These are phyloP conservation scores for Sugiyamaella marilandica DNA, from an alignment of 805 yeast species.

Conservation along the genomic window DNA sequence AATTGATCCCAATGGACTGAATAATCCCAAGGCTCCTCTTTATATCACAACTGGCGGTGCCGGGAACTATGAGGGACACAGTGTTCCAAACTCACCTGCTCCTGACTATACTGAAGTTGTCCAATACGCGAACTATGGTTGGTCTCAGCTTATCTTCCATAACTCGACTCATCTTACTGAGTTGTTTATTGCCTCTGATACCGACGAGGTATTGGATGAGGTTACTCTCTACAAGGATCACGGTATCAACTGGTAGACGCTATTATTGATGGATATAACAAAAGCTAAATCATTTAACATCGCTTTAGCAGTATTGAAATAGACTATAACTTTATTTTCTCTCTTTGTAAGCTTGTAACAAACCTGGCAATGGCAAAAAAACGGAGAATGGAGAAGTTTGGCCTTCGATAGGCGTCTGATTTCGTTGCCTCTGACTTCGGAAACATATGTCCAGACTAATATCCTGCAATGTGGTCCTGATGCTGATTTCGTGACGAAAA, in stretches of 20 bases:
- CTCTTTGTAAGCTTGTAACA: too few relatives aligned
- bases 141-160: conserved; percentile 28
- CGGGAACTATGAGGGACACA: conserved; percentile 29
- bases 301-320: too few relatives aligned
- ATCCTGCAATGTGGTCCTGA: too few relatives aligned
- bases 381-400: too few relatives aligned
- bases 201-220: conserved; percentile 23
- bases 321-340: too few relatives aligned
- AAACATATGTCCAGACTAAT: too few relatives aligned
- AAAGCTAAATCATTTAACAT: background rate
- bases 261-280: too few relatives aligned
- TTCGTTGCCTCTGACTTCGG: too few relatives aligned
- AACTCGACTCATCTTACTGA: conserved; percentile 30
- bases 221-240: conserved; percentile 28
- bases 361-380: too few relatives aligned
- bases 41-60: conserved; percentile 30
- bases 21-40: conserved; percentile 30
- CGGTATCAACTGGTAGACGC: conserved; percentile 6
- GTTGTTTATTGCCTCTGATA: conserved; percentile 25
- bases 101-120: conserved; percentile 11
- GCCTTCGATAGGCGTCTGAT: too few relatives aligned
- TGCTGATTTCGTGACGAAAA: too few relatives aligned
- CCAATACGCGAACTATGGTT: conserved; percentile 20
- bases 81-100: conserved; percentile 8
- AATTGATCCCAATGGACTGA: conserved; percentile 28